Base-by-base conservation (phyloP, 1,284 basidiomycete genomes). In the Puccinia coronata region DNA sequence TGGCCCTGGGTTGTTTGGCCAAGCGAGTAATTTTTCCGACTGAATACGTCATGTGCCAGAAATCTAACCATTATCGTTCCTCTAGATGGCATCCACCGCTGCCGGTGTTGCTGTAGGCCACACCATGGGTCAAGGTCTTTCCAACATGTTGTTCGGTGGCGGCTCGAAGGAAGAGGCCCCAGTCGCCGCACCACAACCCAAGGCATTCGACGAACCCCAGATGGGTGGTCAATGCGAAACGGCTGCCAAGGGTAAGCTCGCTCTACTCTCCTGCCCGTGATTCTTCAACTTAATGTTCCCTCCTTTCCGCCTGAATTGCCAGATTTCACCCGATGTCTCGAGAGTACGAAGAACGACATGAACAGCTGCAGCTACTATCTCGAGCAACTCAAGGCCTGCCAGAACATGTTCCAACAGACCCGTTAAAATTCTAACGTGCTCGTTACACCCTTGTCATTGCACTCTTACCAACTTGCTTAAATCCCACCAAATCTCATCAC, bases 331-430 rank as follows among this genome's bases (percentile, higher is more conserved):
- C 87, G 87, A 83, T 89, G 88, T 84, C 85, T 89, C 80, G 87
- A 88, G 82, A 88, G 88, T 59, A 88, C 88, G 51, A 85, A 85
- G 81, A 88, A 88, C 84, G 89, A 90, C 85, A 87, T 89, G 86
- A 85, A 87, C 78, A 87, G 88, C 43, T 90, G 89, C 87, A 85
- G 85, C 34, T 90, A 89, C 87, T 90, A 90, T 86, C 87, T 89
- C 81, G 88, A 86, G 86, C 85, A 86, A 82, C 85, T 86, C 82
- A 86, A 86, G 82, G 85, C 85, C 57, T 86, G 86, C 82, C 85
- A 86, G 82, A 84, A 47, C 59, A 80, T 80, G 78, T 80, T 71
- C 39, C 70, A 57, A 43, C 72, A 59, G 23, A 53, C 70, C 31
- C 70, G 70, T 55, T 72, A 72, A 72, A 51, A 4, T 23, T n/a